phyloP scores from a whole-genome alignment of 108 stramenopile genomes.

The Pseudonitzschia delicatissima region DNA sequence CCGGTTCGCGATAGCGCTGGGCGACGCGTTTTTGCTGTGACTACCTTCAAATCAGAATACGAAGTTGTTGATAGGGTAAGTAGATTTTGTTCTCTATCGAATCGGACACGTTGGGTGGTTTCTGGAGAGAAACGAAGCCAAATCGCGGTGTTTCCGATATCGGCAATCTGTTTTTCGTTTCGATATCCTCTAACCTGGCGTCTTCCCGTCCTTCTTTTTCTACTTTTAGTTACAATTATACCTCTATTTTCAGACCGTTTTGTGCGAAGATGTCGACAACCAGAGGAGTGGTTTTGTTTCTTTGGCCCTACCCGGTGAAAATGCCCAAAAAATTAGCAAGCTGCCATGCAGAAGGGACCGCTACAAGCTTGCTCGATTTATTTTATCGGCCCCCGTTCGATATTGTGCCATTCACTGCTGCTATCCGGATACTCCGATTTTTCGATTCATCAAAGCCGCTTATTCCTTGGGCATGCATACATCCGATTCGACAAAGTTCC shows the following conservation, averaged over 20 bases:
- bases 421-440: slow-evolving; percentile 1
- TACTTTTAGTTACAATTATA: neutral
- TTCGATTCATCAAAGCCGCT: neutral
- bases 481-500: neutral
- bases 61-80: neutral
- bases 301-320: neutral
- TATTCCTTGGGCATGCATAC: neutral
- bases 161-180: too few species aligned
- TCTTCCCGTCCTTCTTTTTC: neutral
- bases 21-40: neutral
- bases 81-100: neutral
- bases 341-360: neutral
- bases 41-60: neutral
- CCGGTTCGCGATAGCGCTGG: neutral
- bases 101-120: too few species aligned
- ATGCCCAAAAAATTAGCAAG: neutral
- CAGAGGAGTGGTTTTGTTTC: slow-evolving; percentile 1
- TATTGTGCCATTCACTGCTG: slow-evolving; percentile 1
- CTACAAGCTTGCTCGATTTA: neutral
- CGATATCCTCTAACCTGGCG: too few species aligned
- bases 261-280: slow-evolving; percentile 1
- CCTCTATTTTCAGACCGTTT: neutral
- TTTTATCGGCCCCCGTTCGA: neutral
- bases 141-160: too few species aligned
- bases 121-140: too few species aligned